Base-by-base conservation (phyloP, 169 alveolate species). In the Eimeria maxima region DNA sequence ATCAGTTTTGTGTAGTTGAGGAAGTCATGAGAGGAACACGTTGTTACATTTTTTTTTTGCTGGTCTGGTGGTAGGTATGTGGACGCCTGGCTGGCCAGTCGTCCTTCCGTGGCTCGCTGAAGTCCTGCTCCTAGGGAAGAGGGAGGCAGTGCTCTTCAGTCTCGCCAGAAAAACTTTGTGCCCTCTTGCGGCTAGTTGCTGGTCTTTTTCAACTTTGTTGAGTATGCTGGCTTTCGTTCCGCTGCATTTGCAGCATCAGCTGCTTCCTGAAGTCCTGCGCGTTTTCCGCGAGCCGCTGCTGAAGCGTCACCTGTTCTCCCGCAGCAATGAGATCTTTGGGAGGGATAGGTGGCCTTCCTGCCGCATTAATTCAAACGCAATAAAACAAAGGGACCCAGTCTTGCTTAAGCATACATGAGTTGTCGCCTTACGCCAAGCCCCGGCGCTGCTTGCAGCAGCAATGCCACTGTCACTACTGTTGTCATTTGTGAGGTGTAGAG, bases 271-370 rank as follows among this genome's bases (percentile, higher is more conserved):
- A 84, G 24, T 84, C 78, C 73, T 84, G 55, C 5, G 78, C 92
- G 27, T 84, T 33, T 78, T 84, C 78, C 78, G 67, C 67, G 78
- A 84, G 92, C 33, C 92, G 92, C 29, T 53, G 57, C 76, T 84
- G 92, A 22, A 84, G 78, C 33, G 29, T 33, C 53, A 84, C 16
- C 18, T 84, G 92, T 38, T 84, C 78, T 53, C 60, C 92, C 29
- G 92, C 92, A 33, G 92, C 92, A 38, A 57, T 18, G 8, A 84
- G 92, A 33, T 84, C 92, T 55, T 29, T 84, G 4, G 92, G 92
- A 3, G 92, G 92, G 24, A 84, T 84, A 16, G 92, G 92, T 14
- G 92, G 92, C 57, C 67, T n/a, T n/a, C 92, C 76, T 38, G 55
- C 88, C n/a, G 88, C 42, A 13, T 6, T 14, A 0, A 69, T 8